phyloP scores from a whole-genome alignment of 2,329 filamentous ascomycete species.

The Ophiostoma sp. region DNA sequence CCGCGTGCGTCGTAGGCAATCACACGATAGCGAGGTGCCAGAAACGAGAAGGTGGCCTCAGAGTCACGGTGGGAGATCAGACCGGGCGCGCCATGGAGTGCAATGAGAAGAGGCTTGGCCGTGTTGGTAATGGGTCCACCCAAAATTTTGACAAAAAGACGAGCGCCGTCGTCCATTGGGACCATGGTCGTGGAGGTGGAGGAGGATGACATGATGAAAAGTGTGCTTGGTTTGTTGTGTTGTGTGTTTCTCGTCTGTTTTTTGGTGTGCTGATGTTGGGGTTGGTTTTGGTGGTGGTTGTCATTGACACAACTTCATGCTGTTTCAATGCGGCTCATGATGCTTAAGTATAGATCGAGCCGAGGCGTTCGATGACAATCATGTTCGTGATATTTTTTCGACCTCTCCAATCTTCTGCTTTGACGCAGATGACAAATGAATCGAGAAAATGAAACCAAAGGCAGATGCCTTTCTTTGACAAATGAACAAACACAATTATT shows the following conservation, averaged over 20 bases:
- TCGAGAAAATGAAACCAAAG: no score
- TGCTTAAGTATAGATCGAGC: no score
- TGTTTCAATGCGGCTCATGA: no score
- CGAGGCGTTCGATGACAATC: no score
- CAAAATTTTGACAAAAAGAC: conserved; percentile 5
- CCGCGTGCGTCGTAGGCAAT: conserved; percentile 8
- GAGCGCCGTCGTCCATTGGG: conserved; percentile 7
- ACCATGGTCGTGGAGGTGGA: not conserved
- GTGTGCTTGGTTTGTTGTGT: not conserved
- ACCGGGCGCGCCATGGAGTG: not conserved
- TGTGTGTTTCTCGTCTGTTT: not conserved
- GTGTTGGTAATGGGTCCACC: conserved; percentile 1
- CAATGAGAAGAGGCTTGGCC: conserved; percentile 4
- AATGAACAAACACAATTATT: not conserved
- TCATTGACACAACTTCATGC: no score
- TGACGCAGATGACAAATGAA: no score
- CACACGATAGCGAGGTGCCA: not conserved
- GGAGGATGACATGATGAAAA: not conserved
- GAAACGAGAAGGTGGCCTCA: not conserved
- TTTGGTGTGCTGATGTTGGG: not conserved
- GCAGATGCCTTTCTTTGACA: not conserved
- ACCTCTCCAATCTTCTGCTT: no score
- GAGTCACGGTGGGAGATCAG: not conserved
- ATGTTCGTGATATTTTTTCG: no score
- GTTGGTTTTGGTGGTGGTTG: no score